Evolutionary conservation across 176 grass and related monocot species (phyloP), one percentile per base, ranked within the genome.

Genomic region (Aegilops tauschii): DNA sequence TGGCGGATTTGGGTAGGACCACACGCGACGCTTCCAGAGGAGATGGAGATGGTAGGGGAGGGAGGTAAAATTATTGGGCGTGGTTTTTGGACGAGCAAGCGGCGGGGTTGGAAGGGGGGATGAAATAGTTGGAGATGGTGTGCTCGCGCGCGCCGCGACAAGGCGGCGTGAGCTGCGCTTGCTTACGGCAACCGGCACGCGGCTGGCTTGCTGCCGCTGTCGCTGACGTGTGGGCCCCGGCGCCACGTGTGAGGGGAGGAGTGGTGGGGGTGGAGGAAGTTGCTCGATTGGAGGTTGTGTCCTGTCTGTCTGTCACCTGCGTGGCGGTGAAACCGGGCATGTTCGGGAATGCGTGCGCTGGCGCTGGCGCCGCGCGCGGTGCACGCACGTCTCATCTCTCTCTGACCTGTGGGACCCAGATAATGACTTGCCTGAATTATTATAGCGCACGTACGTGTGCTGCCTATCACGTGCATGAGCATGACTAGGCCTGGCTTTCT

Each of bases 61-160:
- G 17, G 6, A 0, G 32, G 35, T 25, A 42, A 21, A 21, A 86
- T 83, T 75, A 30, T 30, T 73, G 0, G 72, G 79, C 64, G 20
- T 54, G 40, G 79, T 73, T 59, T 62, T 66, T 17, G n/a, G n/a
- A 2, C 56, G 18, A 59, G 61, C 31, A 23, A 16, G 12, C 10
- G 2, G 61, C 32, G 80, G 49, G 34, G 16, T 36, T 61, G 66
- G 39, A 30, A 16, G 16, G 63, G 12, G 20, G 8, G 63, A 16
- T 40, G 67, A 73, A 73, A 74, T 62, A 62, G 42, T 44, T 44
- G 50, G 8, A 70, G 34, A 10, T 5, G 44, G 16, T 71, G 69
- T 12, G 69, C 69, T 28, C n/a, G 18, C 7, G 76, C 58, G 78
- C 78, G 73, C 78, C 73, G 50, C 78, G 88, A 90, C 88, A 86